Base-by-base conservation (phyloP, 2,329 filamentous ascomycete species). In the Pseudogymnoascus verrucosus region DNA sequence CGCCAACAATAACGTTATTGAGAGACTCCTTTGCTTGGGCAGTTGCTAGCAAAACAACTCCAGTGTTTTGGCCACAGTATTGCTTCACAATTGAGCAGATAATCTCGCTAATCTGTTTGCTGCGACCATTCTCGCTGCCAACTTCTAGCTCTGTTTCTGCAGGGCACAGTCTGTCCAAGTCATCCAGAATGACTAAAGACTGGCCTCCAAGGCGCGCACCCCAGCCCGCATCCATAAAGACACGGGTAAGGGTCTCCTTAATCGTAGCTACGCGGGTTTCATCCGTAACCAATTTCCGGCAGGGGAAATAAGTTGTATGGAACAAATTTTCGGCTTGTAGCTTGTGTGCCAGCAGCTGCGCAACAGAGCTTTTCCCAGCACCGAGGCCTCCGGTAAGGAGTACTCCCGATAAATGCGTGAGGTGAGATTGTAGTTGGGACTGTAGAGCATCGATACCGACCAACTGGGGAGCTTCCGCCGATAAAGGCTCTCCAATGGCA, bases 71-170 rank as follows among this genome's bases (percentile, higher is more conserved):
- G 0, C 85, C 86, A 73, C 93, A 96, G 73, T 93, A 93, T 71
- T 97, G 89, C 63, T 88, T 85, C 0, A 93, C 90, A 67, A 95
- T 87, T 0, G 89, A 86, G 72, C 90, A 89, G 4, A 99, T 83
- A 0, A 91, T 86, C 75, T 99, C 95, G 72, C 93, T 96, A 64
- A 97, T 86, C 70, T 98, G 93, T 36, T 92, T 86, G 73, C 93
- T 98, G 67, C 93, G 85, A 16, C 91, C 91, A 71, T 99, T 98
- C 69, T 98, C 92, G 65, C 92, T 93, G 66, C 91, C 91, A 4
- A 96, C 90, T 75, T 97, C 91, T 11, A 99, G 81, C 74, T 99
- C 95, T 0, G 93, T 97, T 76, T 99, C 96, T 0, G 88, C 89
- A 0, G 95, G 93, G 72, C 93, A 98, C 1, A 99, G 80, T 71